Evolutionary conservation across 2,329 filamentous ascomycete species (phyloP), one percentile per base, ranked within the genome.

Genomic region (Talaromyces atroroseus): DNA sequence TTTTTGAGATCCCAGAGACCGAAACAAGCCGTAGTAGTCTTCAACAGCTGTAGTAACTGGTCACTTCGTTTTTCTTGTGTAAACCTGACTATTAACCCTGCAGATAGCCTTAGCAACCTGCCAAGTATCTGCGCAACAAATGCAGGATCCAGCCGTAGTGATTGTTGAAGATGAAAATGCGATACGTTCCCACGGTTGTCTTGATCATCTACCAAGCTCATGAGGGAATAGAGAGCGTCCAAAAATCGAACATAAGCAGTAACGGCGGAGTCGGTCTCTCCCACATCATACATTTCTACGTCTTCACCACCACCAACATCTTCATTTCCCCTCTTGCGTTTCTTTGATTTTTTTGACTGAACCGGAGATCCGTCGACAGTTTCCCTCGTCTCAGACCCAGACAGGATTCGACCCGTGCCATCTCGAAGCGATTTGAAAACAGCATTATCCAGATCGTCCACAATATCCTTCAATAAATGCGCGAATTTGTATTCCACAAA

Each of bases 401-500:
- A 68, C 26, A 62, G 64, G 59, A 34, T 14, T 63, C 66, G 20
- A 61, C 56, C 7, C 24, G 57, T 55, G 10, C 62, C 64, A 54
- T 65, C 63, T 7, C 63, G 60, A 18, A 69, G 49, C 11, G 63
- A 63, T 42, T 65, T 57, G 55, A 66, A 64, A 34, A 68, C 62
- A 40, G 64, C 65, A 40, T 69, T 65, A 48, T 67, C 65, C 61
- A 75, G 61, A 51, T 90, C 86, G 49, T 82, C 78, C 49, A 91
- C 71, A 0, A 86, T 82, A 63, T 83, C 81, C 63, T 86, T 83
- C 44, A 95, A 68, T 10, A 90, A 81, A 1, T 74, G 71, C 34
- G 88, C 73, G 53, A 95, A 89, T 47, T 83, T 80, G 56, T 86
- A 79, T 57, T 91, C 85, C 21, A 83, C 84, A 6, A 95, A 78